Base-by-base conservation (phyloP, 345 rosid genomes). In the Gossypium ekmanianum region DNA sequence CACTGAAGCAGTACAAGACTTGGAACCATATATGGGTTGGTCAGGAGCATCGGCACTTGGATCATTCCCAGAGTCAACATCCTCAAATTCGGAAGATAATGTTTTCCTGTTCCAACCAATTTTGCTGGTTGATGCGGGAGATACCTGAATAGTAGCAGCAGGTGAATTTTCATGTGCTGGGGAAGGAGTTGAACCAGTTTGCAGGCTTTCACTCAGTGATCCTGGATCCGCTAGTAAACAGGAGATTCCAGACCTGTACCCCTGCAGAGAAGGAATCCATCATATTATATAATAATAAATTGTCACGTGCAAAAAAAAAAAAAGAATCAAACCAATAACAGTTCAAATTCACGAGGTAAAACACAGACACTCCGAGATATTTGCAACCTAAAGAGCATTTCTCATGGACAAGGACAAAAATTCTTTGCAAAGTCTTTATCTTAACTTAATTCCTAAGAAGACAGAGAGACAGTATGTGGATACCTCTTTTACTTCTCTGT, bases 401-500 rank as follows among this genome's bases (percentile, higher is more conserved):
- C 39, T 48, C 5, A 2, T 14, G 12, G 57, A 47, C 57, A 44
- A 18, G 11, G 68, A 9, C 16, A 12, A 68, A 34, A 59, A 39
- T 71, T 71, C 61, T 61, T 55, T 55, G 48, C 71, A 52, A 64
- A n/a, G 43, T 56, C 45, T 47, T 62, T 52, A 65, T 10, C 56
- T 51, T 73, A 77, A 57, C 56, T 51, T 73, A 77, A 57, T 62
- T 22, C 55, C 57, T 20, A 63, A 48, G 51, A 8, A 29, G 44
- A 29, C 34, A 44, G 68, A 71, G 68, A 22, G 77, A 26, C 3
- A 6, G 44, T 13, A 51, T 4, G 63, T 4, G 27, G 22, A 55
- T 90, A 94, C 98, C 95, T 88, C 90, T 73, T 88, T 91, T 74
- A 94, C 93, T 85, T 92, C 93, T 84, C 91, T 84, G 86, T 94